Conservation (phyloP, 1,284 basidiomycete species). For the Ganoderma multipileum region DNA sequence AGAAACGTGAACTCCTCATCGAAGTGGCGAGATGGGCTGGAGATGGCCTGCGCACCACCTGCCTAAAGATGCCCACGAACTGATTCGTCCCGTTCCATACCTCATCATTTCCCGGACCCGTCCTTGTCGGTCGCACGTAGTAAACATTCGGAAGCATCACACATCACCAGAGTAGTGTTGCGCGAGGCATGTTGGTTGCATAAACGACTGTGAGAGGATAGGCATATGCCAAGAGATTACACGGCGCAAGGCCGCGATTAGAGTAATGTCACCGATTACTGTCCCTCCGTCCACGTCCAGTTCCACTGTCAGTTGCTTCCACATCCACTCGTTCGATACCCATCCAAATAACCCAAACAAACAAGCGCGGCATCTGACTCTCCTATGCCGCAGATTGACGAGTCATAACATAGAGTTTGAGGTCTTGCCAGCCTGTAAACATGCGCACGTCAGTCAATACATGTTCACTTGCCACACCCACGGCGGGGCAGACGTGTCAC, state of each 20-base stretch:
- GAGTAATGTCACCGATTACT: slow-evolving; percentile 27
- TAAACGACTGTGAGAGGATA: slow-evolving; percentile 34
- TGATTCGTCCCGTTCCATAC: slow-evolving; percentile 5
- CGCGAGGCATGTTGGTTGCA: slow-evolving; percentile 30
- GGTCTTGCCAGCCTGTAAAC: slow-evolving; percentile 81
- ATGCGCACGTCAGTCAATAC: slow-evolving; percentile 9
- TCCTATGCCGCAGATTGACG: slow-evolving; percentile 49
- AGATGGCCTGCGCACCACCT: slow-evolving; percentile 79
- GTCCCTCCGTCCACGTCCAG: slow-evolving; percentile 22
- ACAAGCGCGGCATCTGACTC: slow-evolving; percentile 3
- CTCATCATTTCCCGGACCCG: not conserved
- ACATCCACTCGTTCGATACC: not conserved
- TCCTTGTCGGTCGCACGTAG: not conserved
- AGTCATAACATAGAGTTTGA: slow-evolving; percentile 80
- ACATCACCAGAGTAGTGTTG: slow-evolving; percentile 1
- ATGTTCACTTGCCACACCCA: not conserved
- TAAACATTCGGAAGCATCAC: not conserved
- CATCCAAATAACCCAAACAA: slow-evolving; percentile 2
- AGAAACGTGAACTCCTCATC: slow-evolving; percentile 73
- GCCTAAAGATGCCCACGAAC: slow-evolving; percentile 77
- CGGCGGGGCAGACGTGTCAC: not conserved
- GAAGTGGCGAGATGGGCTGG: slow-evolving; percentile 85
- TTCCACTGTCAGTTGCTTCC: slow-evolving; percentile 5
- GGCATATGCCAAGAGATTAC: slow-evolving; percentile 35
- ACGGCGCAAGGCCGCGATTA: slow-evolving; percentile 25